These are phyloP conservation scores for Castanea crenata DNA, from an alignment of 306 rosid genomes.

Conservation along the genomic window DNA sequence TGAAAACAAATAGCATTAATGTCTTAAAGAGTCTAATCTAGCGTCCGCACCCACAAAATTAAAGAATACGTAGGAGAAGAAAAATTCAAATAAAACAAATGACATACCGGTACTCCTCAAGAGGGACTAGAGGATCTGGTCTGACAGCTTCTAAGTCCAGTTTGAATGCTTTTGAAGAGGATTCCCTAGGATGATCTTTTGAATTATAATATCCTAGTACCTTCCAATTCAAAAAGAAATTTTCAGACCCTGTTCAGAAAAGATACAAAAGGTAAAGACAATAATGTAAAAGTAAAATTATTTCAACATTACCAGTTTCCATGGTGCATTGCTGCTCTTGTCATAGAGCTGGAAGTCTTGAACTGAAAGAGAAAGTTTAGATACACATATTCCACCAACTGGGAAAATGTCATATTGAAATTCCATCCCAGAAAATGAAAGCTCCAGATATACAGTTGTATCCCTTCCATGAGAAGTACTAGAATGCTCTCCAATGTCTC, in stretches of 20 bases:
- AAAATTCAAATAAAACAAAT: background rate
- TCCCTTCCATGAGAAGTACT: slow-evolving; percentile 48
- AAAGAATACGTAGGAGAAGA: background rate
- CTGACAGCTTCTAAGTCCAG: slow-evolving; percentile 93
- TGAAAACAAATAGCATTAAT: too few species aligned
- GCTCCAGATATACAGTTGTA: slow-evolving; percentile 54
- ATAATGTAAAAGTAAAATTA: slow-evolving; percentile 10
- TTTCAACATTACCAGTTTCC: slow-evolving; percentile 70
- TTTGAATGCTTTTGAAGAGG: slow-evolving; percentile 81
- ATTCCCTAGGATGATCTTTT: slow-evolving; percentile 81
- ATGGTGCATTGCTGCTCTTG: slow-evolving; percentile 79
- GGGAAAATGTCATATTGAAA: slow-evolving; percentile 75
- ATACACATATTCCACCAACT: slow-evolving; percentile 65
- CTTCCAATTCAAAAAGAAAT: slow-evolving; percentile 47
- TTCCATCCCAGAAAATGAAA: slow-evolving; percentile 63
- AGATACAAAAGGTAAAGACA: slow-evolving; percentile 15
- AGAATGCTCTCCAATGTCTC: slow-evolving; percentile 37
- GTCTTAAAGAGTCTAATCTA: too few species aligned
- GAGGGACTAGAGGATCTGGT: slow-evolving; percentile 93
- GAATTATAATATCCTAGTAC: slow-evolving; percentile 81
- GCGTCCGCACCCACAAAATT: too few species aligned
- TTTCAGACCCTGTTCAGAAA: slow-evolving; percentile 24
- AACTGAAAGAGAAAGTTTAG: slow-evolving; percentile 74
- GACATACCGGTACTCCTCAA: slow-evolving; percentile 88
- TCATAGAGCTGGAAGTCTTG: slow-evolving; percentile 78